Conservation (phyloP, 1,284 basidiomycete species). For the Trichosporon asahii region DNA sequence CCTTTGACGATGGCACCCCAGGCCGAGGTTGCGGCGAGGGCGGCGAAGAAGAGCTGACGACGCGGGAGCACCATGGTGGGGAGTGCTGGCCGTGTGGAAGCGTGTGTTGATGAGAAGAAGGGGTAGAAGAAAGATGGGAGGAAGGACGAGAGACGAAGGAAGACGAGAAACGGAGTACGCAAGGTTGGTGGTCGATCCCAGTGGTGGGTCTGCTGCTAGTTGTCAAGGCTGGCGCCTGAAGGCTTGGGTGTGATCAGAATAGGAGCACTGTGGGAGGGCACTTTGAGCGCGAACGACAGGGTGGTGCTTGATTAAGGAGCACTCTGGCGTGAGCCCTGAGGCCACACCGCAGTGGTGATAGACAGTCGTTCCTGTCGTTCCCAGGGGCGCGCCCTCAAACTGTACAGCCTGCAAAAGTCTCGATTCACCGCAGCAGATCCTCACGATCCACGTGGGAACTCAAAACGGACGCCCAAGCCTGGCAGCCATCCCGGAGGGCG, state of each 20-base stretch:
- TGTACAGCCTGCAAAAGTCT: neutral
- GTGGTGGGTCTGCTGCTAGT: neutral
- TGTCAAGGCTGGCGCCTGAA: neutral
- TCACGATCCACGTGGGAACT: neutral
- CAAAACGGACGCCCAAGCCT: neutral
- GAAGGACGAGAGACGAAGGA: neutral
- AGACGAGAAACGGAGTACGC: neutral
- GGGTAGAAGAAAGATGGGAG: neutral
- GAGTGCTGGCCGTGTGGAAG: neutral
- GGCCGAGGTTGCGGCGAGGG: slow-evolving; percentile 3
- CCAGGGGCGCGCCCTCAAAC: neutral
- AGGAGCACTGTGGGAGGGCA: neutral
- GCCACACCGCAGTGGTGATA: neutral
- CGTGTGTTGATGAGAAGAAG: neutral
- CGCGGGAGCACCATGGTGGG: slow-evolving; percentile 14
- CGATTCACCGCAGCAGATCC: neutral
- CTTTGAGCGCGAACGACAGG: slow-evolving; percentile 3
- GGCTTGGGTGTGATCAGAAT: neutral
- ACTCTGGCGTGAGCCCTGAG: neutral
- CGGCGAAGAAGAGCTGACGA: slow-evolving; percentile 7
- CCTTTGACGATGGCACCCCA: slow-evolving; percentile 8
- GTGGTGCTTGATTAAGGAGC: slow-evolving; percentile 3
- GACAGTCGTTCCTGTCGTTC: slow-evolving; percentile 1
- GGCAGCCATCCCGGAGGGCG: neutral
- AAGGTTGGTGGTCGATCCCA: slow-evolving; percentile 4